phyloP scores from a whole-genome alignment of 2,329 filamentous ascomycete species.

The Aspergillus carbonarius region DNA sequence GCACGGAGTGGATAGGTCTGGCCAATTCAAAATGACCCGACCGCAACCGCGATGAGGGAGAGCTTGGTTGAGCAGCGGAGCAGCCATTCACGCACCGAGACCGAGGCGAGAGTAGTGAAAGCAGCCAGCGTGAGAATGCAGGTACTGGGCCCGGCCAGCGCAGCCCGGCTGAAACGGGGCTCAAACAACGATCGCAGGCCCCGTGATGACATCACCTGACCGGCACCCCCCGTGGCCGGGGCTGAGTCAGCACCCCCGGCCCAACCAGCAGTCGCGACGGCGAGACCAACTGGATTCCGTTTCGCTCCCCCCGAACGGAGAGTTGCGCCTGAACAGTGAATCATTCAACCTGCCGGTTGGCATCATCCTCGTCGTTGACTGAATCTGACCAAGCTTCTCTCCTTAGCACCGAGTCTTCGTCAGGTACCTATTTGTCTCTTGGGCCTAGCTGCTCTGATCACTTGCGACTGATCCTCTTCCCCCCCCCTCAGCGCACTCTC shows the following conservation, averaged over 20 bases:
- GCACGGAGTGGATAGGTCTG: not conserved
- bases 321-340: constrained; percentile 8
- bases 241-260: constrained; percentile 23
- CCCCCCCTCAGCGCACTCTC: not conserved
- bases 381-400: not conserved
- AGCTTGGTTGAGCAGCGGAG: not conserved
- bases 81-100: not conserved
- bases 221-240: not conserved
- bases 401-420: not conserved
- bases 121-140: not conserved
- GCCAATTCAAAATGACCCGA: not conserved
- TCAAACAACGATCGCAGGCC: not conserved
- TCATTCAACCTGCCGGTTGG: not conserved
- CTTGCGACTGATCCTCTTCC: not conserved
- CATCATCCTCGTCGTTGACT: not conserved
- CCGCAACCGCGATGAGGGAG: not conserved
- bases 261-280: constrained; percentile 18
- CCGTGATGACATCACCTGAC: constrained; percentile 37
- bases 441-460: not conserved
- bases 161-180: not conserved
- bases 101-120: not conserved
- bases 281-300: constrained; percentile 11
- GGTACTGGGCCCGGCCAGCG: not conserved
- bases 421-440: not conserved
- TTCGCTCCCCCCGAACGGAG: not conserved